Base-by-base conservation (phyloP, 441 rosid species). In the Sinapis alba region DNA sequence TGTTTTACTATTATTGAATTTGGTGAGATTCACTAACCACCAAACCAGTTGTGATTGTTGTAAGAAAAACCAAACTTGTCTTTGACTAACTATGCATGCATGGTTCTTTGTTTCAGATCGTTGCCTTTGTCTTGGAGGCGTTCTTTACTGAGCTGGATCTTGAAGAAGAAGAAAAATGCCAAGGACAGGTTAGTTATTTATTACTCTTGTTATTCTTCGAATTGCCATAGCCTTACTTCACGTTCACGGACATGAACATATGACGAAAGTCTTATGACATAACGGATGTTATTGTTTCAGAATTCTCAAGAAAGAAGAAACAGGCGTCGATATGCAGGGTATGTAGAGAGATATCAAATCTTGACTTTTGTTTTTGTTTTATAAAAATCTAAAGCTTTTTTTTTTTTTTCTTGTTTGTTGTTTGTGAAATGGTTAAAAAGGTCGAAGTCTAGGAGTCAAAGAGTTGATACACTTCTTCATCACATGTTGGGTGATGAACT, bases 51-150 rank as follows among this genome's bases (percentile, higher is more conserved):
- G 41, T 65, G 28, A 58, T 38, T 43, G 28, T 71, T 77, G 38
- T 65, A 51, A 32, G 43, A 26, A 32, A 32, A 67, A 59, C 7
- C 23, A 8, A 7, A 9, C 38, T 45, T 43, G 0, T 16, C 34
- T 57, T 57, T 56, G 21, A 61, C 62, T 60, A 26, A 80, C 32
- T 16, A 56, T 70, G 28, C 60, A 56, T 70, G 28, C 60, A 4
- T 43, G 50, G 2, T 62, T 65, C 53, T 69, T 67, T 78, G 54
- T 74, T 75, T 81, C 88, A 96, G 99, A 92, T 96, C 62, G 86
- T 93, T 27, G 98, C 99, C 63, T 96, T 96, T 86, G 97, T 96
- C 79, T 86, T 96, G 96, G 99, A 96, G 84, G 99, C 96, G 36
- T 96, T 96, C 88, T 96, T 90, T 64, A 72, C 99, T 38, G 97